Evolutionary conservation across 1,139 yeast genomes (phyloP).

Genomic region (Eremothecium cymbalariae): DNA sequence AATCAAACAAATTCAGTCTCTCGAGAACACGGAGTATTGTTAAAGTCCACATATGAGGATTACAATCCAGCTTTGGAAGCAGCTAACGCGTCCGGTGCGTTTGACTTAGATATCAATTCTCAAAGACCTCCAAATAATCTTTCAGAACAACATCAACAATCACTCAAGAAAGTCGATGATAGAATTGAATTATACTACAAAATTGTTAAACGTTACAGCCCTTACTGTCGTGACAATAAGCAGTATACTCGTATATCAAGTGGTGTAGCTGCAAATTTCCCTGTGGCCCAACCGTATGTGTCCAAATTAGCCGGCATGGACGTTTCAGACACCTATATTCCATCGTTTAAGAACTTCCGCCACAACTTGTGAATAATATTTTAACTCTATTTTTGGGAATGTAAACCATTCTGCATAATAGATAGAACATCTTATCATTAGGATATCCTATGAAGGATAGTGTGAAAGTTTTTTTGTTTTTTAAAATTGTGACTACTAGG

Average conservation of each 20-base stretch:
- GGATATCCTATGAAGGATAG: too few relatives aligned
- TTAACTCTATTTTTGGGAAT: too few relatives aligned
- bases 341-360: too few relatives aligned
- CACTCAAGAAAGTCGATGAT: constrained; percentile 23
- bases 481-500: too few relatives aligned
- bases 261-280: constrained; percentile 37
- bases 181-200: constrained; percentile 52
- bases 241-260: constrained; percentile 38
- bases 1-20: constrained; percentile 8
- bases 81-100: constrained; percentile 34
- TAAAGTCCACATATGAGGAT: constrained; percentile 7
- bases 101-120: constrained; percentile 18
- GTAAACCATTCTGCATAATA: too few relatives aligned
- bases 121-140: not conserved
- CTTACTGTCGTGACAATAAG: constrained; percentile 40
- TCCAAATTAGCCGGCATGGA: constrained; percentile 34
- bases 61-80: constrained; percentile 32
- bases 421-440: too few relatives aligned
- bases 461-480: too few relatives aligned
- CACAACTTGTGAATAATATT: too few relatives aligned
- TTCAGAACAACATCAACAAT: constrained; percentile 7
- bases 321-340: constrained; percentile 34
- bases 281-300: constrained; percentile 34
- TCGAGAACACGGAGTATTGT: not conserved
- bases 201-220: constrained; percentile 45